phyloP scores from a whole-genome alignment of 768 basidiomycete species.

The Phlebiopsis gigantea region DNA sequence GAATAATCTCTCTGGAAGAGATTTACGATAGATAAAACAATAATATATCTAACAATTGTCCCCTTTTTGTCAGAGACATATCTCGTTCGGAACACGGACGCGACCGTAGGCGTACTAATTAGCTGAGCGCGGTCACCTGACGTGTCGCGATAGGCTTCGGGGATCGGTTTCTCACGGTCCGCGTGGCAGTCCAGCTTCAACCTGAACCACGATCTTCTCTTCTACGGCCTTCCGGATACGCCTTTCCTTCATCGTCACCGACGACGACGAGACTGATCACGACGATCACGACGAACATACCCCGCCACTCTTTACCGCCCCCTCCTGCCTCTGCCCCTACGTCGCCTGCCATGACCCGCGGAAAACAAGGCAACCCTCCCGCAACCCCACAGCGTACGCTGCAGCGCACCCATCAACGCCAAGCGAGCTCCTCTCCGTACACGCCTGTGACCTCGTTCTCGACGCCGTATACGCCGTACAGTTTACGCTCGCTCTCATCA shows the following conservation, averaged over 20 bases:
- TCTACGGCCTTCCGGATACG: conserved; percentile 5
- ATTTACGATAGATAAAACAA: too few relatives aligned
- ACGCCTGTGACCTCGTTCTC: conserved; percentile 49
- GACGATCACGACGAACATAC: conserved; percentile 20
- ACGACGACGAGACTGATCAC: conserved; percentile 17
- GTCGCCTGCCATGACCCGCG: conserved; percentile 35
- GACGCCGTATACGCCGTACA: conserved; percentile 66
- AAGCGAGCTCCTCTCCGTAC: conserved; percentile 47
- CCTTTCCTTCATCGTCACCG: conserved; percentile 11
- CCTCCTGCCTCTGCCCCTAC: conserved; percentile 40
- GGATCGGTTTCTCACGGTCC: conserved; percentile 4
- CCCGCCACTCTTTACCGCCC: conserved; percentile 19
- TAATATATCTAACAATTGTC: too few relatives aligned
- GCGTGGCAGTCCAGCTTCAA: conserved; percentile 5
- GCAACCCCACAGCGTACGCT: conserved; percentile 63
- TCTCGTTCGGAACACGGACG: too few relatives aligned
- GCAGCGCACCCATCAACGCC: conserved; percentile 34
- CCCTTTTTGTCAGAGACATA: too few relatives aligned
- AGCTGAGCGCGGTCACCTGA: conserved; percentile 9
- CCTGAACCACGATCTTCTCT: conserved; percentile 6
- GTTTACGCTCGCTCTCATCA: conserved; percentile 52
- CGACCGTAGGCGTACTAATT: conserved; percentile 4
- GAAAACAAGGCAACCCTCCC: conserved; percentile 36
- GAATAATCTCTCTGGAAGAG: too few relatives aligned
- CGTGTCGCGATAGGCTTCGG: conserved; percentile 4